Evolutionary conservation across 2,329 filamentous ascomycete genomes (phyloP).

Genomic region (Colletotrichum gloeosporioides): DNA sequence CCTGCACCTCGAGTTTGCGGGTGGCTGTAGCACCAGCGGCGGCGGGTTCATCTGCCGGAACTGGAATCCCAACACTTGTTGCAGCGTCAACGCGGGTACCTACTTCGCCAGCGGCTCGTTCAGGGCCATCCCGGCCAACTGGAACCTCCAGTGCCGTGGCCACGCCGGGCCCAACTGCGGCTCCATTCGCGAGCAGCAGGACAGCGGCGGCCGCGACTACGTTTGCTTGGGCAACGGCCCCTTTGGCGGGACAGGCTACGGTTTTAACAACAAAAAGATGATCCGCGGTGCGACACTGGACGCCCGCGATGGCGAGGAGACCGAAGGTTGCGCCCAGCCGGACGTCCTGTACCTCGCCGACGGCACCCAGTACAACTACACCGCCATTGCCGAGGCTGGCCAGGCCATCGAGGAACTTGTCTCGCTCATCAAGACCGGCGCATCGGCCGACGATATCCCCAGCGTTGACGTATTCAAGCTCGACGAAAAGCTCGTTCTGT

Average conservation of each 20-base stretch:
- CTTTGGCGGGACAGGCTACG: neutral
- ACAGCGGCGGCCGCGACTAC: conserved; percentile 1
- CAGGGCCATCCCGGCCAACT: conserved; percentile 1
- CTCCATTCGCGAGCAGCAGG: neutral
- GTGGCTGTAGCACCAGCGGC: conserved; percentile 9
- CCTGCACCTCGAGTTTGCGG: conserved; percentile 12
- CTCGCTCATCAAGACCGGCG: neutral
- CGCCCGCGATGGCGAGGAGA: neutral
- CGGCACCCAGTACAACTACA: conserved; percentile 17
- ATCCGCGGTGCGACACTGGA: conserved; percentile 8
- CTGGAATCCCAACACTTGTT: conserved; percentile 3
- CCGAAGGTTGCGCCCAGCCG: neutral
- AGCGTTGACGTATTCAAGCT: neutral
- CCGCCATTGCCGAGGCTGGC: conserved; percentile 4
- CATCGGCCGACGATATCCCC: neutral
- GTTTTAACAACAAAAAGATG: conserved; percentile 4
- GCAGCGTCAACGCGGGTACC: conserved; percentile 3
- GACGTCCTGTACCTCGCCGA: conserved; percentile 10
- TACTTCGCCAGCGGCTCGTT: conserved; percentile 5
- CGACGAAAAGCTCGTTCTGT: neutral
- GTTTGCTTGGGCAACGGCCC: neutral
- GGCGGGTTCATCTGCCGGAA: neutral
- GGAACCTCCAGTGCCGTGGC: neutral
- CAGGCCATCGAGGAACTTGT: neutral
- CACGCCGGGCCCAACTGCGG: conserved; percentile 7